Conservation (phyloP, 257 asterid genomes). For the Phtheirospermum japonicum region DNA sequence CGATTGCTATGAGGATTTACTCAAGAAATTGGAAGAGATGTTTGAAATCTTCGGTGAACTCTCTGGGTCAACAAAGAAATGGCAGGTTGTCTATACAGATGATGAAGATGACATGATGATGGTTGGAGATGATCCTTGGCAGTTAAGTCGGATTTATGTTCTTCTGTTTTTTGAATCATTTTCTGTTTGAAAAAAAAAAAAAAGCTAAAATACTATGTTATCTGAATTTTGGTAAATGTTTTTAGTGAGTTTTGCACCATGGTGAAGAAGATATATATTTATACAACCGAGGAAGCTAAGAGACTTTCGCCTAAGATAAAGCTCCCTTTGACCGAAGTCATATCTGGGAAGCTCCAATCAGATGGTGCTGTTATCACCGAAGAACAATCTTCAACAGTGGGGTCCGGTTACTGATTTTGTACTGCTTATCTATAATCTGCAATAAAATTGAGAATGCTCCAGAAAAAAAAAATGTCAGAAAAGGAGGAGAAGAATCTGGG, state of each 20-base stretch:
- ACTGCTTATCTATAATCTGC: slow-evolving; percentile 26
- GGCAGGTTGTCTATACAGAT: slow-evolving; percentile 97
- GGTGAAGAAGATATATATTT: slow-evolving; percentile 83
- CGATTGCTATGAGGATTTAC: slow-evolving; percentile 76
- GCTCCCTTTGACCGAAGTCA: slow-evolving; percentile 50
- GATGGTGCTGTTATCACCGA: slow-evolving; percentile 55
- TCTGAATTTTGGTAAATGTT: slow-evolving; percentile 11
- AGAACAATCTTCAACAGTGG: slow-evolving; percentile 60
- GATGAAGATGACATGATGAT: slow-evolving; percentile 97
- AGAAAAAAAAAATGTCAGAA: neutral
- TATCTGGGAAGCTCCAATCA: slow-evolving; percentile 40
- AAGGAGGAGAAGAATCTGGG: slow-evolving; percentile 31
- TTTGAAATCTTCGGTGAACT: slow-evolving; percentile 86
- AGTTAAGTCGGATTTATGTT: slow-evolving; percentile 54
- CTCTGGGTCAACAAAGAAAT: slow-evolving; percentile 64
- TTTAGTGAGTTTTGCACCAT: slow-evolving; percentile 89
- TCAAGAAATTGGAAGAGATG: slow-evolving; percentile 83
- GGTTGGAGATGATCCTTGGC: slow-evolving; percentile 99
- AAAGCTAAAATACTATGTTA: slow-evolving; percentile 17
- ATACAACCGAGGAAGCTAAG: slow-evolving; percentile 81
- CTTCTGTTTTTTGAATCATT: slow-evolving; percentile 3
- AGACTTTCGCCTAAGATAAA: slow-evolving; percentile 79
- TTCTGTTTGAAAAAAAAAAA: neutral
- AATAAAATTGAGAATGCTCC: slow-evolving; percentile 15
- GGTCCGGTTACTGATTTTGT: slow-evolving; percentile 41